Base-by-base conservation (phyloP, 352 stramenopile genomes). In the Globisporangium canariense region DNA sequence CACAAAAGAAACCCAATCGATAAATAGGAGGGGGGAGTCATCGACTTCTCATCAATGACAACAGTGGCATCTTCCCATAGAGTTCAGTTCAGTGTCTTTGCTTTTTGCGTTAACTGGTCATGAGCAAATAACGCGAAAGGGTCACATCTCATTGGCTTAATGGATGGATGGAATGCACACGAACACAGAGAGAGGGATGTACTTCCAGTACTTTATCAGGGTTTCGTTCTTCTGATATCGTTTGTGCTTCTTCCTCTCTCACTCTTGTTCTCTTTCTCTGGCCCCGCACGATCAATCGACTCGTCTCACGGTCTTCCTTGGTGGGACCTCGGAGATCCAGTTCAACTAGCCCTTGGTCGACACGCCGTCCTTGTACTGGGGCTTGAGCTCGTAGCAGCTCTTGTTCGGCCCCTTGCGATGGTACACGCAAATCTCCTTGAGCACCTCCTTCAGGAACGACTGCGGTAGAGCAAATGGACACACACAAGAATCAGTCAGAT, bases 391-490 rank as follows among this genome's bases (percentile, higher is more conserved):
- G 78, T 96, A 94, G 76, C 86, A 94, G 66, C 83, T 93, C 65
- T 96, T 96, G 82, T 96, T 96, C 4, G 87, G 87, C 8, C 85
- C 85, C 71, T 92, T 94, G 71, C 86, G 86, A 67, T 94, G 85
- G 72, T 96, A 96, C 45, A 89, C 75, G 71, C 87, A 96, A 55
- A 96, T 96, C 58, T 96, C 87, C 68, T 93, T 93, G 30, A 96
- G 81, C 54, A 96, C 78, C 56, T 96, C 85, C 64, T 96, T 96
- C 53, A 96, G 63, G 70, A 94, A 92, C 18, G 85, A 90, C 87
- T 96, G 65, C 30, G 50, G 20, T 9, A 57, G 14, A 4, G 22
- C 8, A 62, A 53, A 36, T 8, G 58, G 49, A 2, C 62, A 36
- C 28, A 55, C 5, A 18, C 25, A 36, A 47, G 14, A 8, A 41